These are phyloP conservation scores for Mucor velutinosus DNA, from an alignment of 371 early-diverging fungal species.

Conservation along the genomic window DNA sequence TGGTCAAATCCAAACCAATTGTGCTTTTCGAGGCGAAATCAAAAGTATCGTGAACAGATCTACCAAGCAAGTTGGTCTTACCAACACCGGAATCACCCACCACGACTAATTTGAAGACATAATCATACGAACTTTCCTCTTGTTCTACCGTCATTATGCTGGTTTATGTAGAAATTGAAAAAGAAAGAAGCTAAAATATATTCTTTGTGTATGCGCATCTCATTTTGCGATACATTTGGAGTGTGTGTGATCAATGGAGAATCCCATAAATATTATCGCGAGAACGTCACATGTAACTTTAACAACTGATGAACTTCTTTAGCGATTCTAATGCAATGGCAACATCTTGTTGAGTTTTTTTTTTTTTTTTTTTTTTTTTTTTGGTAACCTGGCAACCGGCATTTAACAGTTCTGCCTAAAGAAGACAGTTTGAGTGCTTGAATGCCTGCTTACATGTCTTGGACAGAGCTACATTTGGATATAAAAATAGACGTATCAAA, in stretches of 20 bases:
- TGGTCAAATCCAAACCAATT: conserved; percentile 96
- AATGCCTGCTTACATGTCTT: too few relatives aligned
- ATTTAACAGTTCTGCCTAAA: neutral
- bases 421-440: too few relatives aligned
- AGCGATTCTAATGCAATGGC: neutral
- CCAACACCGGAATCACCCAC: conserved; percentile 49
- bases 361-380: neutral
- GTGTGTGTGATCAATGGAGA: neutral
- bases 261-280: neutral
- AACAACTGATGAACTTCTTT: neutral
- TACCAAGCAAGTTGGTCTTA: conserved; percentile 43
- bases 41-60: conserved; percentile 90
- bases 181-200: neutral
- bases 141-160: neutral
- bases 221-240: neutral
- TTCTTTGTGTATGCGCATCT: neutral
- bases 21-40: conserved; percentile 94
- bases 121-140: conserved; percentile 36
- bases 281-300: conserved; percentile 1
- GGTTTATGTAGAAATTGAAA: neutral
- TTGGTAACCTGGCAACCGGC: neutral
- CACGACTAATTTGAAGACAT: conserved; percentile 44
- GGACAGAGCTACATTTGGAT: neutral
- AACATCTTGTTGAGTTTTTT: too few relatives aligned
- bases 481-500: neutral